These are phyloP conservation scores for Aspergillus diversus DNA, from an alignment of 495 filamentous ascomycete genomes.

Conservation along the genomic window DNA sequence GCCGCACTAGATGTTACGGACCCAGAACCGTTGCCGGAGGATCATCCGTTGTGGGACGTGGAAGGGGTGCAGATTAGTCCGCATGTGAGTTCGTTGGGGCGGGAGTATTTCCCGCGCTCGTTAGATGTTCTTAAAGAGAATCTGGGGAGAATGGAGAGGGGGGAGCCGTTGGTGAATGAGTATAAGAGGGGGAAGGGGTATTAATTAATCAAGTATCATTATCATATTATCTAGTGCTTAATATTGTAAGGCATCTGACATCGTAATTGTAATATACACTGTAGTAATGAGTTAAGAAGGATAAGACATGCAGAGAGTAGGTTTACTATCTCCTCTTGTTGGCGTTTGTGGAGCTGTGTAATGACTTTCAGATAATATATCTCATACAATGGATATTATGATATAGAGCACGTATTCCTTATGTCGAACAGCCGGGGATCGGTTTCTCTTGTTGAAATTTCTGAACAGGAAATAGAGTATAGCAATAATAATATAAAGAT, in stretches of 20 bases:
- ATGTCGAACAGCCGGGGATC: too few relatives aligned
- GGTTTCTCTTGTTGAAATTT: background rate
- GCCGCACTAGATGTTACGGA: constrained; percentile 86
- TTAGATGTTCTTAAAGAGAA: constrained; percentile 66
- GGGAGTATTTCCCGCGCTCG: constrained; percentile 60
- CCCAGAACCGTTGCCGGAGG: constrained; percentile 76
- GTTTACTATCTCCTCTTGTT: too few relatives aligned
- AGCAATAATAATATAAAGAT: background rate
- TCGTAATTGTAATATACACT: too few relatives aligned
- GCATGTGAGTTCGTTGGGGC: constrained; percentile 70
- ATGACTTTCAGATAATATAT: too few relatives aligned
- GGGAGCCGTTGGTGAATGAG: constrained; percentile 67
- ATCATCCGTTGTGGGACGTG: constrained; percentile 72
- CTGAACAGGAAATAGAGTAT: background rate
- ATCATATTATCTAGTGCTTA: too few relatives aligned
- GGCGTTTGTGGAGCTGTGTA: too few relatives aligned
- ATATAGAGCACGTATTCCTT: too few relatives aligned
- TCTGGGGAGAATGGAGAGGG: constrained; percentile 58
- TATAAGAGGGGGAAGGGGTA: constrained; percentile 59
- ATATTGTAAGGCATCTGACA: too few relatives aligned
- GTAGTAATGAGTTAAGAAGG: too few relatives aligned
- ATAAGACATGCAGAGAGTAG: too few relatives aligned
- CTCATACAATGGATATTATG: too few relatives aligned
- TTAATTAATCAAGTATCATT: constrained; percentile 17
- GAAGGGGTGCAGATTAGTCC: constrained; percentile 78